Evolutionary conservation across 345 rosid species (phyloP).

Genomic region (Eucalyptus victrix): DNA sequence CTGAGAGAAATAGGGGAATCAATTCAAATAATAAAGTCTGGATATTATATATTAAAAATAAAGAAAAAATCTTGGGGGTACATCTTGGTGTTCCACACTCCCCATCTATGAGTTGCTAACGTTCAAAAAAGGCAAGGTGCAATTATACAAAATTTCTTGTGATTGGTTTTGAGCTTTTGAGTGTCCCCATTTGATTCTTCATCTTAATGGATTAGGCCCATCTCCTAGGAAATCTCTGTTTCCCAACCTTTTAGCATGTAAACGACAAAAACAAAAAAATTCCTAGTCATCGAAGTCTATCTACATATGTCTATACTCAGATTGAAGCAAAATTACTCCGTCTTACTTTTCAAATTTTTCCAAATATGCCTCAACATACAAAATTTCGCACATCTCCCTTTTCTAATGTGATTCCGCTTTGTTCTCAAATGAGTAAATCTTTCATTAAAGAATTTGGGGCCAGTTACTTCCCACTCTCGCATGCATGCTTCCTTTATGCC

Average conservation of each 20-base stretch:
- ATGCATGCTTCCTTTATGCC: not conserved
- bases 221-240: too few relatives aligned
- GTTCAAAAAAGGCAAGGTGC: not conserved
- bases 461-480: too few relatives aligned
- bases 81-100: not conserved
- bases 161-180: not conserved
- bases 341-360: not conserved
- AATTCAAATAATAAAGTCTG: rapidly evolving
- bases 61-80: not conserved
- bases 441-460: not conserved
- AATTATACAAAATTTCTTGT: not conserved
- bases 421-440: not conserved
- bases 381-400: not conserved
- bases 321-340: not conserved
- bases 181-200: too few relatives aligned
- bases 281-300: not conserved
- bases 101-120: not conserved
- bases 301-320: not conserved
- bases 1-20: rapidly evolving
- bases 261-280: not conserved
- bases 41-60: too few relatives aligned
- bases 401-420: not conserved
- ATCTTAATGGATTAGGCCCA: not conserved
- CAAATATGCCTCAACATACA: not conserved
- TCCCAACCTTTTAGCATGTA: too few relatives aligned